A percentile compares a stretch with the other conserved stretches of the same genome.
These are phyloP conservation scores for Blastobotrys elegans DNA, from an alignment of 1,139 yeast species.

Conservation along the genomic window DNA sequence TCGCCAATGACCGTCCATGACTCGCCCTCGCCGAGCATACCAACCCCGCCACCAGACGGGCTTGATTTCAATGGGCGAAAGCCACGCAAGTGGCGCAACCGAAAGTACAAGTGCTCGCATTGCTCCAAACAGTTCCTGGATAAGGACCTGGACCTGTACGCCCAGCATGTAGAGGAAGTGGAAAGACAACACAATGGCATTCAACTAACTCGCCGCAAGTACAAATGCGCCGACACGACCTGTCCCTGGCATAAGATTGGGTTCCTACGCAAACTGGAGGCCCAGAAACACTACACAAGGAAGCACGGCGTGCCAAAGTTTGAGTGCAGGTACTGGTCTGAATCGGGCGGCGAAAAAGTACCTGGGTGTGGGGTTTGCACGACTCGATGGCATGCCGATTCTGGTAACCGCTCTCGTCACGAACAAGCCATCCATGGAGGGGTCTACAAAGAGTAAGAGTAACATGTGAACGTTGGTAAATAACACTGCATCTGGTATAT, in stretches of 20 bases:
- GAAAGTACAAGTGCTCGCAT: conserved; percentile 29
- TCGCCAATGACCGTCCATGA: not conserved
- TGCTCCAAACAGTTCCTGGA: conserved; percentile 26
- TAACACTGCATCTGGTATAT: too few relatives aligned
- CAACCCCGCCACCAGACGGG: conserved; percentile 13
- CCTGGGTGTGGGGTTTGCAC: conserved; percentile 28
- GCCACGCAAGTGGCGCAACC: conserved; percentile 28
- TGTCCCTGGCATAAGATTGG: conserved; percentile 31
- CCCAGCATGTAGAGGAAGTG: conserved; percentile 24
- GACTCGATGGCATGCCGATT: conserved; percentile 31
- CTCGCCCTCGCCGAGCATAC: conserved; percentile 2
- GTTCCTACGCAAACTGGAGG: conserved; percentile 30
- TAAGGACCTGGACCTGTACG: conserved; percentile 25
- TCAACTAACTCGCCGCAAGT: conserved; percentile 23
- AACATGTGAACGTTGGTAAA: too few relatives aligned
- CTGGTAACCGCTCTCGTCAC: conserved; percentile 29
- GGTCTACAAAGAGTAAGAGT: not conserved
- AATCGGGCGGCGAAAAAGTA: conserved; percentile 23
- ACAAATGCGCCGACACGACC: conserved; percentile 27
- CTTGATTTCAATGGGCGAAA: conserved; percentile 28
- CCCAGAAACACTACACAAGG: conserved; percentile 27
- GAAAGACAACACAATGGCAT: conserved; percentile 21
- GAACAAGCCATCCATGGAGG: conserved; percentile 29
- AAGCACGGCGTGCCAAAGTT: conserved; percentile 29
- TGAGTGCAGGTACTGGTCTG: conserved; percentile 30